phyloP scores from a whole-genome alignment of 192 early-diverging fungal genomes.

The Linnemannia schmuckeri region DNA sequence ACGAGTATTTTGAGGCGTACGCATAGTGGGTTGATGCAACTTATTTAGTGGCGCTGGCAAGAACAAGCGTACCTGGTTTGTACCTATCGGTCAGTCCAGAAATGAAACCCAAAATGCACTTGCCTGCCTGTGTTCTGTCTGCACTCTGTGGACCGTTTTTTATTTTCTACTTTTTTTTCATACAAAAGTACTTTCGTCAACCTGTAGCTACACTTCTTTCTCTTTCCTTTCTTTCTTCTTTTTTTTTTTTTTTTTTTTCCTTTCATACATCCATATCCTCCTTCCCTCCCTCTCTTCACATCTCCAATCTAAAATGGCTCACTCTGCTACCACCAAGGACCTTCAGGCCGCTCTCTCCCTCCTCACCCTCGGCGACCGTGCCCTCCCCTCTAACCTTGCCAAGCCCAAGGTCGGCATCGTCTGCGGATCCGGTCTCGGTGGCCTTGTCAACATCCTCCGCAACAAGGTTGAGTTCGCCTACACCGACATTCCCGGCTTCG shows the following conservation, averaged over 20 bases:
- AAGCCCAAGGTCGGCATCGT: conserved; percentile 81
- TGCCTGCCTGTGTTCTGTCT: not conserved
- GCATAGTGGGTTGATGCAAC: not conserved
- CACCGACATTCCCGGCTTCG: conserved; percentile 89
- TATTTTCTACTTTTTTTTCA: not conserved
- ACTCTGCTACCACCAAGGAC: conserved; percentile 51
- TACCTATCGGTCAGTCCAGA: not conserved
- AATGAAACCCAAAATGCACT: not conserved
- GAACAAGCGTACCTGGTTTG: not conserved
- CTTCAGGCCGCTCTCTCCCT: conserved; percentile 42
- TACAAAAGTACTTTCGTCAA: not conserved
- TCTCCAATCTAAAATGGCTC: conserved; percentile 30
- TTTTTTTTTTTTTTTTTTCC: not conserved
- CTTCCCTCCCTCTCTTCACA: not conserved
- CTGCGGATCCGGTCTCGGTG: conserved; percentile 88
- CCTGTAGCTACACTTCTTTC: not conserved
- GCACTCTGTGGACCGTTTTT: not conserved
- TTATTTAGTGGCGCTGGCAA: not conserved
- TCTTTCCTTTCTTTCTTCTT: not conserved
- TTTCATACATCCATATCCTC: not conserved
- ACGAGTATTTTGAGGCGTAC: not conserved
- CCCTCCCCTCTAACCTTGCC: conserved; percentile 49
- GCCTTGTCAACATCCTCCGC: conserved; percentile 77
- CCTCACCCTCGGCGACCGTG: conserved; percentile 43
- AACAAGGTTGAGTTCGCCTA: conserved; percentile 76